Evolutionary conservation across 1,284 basidiomycete genomes (phyloP).

Genomic region (Tranzscheliella williamsii): DNA sequence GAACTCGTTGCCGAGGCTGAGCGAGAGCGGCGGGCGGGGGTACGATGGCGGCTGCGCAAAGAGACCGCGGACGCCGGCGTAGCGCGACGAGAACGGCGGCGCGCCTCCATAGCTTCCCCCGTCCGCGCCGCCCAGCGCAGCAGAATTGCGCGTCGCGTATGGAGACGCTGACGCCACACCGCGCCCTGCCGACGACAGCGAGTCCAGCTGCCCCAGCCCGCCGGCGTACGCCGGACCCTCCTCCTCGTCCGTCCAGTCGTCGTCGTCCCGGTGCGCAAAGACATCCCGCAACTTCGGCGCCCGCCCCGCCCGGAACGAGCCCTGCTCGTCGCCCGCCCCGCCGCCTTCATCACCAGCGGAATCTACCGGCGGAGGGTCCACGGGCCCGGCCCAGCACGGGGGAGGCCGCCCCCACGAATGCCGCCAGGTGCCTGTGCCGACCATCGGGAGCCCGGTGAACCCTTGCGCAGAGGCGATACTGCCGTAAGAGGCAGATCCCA

Average conservation of each 20-base stretch:
- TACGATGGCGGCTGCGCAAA: constrained; percentile 21
- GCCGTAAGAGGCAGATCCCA: not conserved
- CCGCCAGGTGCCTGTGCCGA: constrained; percentile 43
- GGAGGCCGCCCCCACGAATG: constrained; percentile 55
- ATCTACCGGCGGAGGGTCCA: constrained; percentile 35
- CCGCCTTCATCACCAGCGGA: not conserved
- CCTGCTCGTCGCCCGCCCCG: not conserved
- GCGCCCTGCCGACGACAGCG: constrained; percentile 8
- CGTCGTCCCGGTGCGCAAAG: constrained; percentile 45
- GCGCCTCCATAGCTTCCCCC: not conserved
- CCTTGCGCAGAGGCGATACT: not conserved
- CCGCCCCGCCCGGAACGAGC: not conserved
- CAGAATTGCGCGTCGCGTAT: constrained; percentile 25
- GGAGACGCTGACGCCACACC: constrained; percentile 5
- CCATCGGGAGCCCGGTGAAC: constrained; percentile 5
- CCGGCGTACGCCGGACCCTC: constrained; percentile 47
- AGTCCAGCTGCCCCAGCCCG: constrained; percentile 49
- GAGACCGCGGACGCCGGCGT: constrained; percentile 40
- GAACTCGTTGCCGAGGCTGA: constrained; percentile 43
- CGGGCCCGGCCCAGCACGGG: constrained; percentile 49
- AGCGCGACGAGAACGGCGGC: constrained; percentile 14
- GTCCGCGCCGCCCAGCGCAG: constrained; percentile 8
- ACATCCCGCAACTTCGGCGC: constrained; percentile 41
- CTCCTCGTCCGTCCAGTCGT: constrained; percentile 55
- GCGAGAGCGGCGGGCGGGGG: constrained; percentile 9